Conservation (phyloP, 1,284 basidiomycete genomes). For the Xerocomus minutiporus region DNA sequence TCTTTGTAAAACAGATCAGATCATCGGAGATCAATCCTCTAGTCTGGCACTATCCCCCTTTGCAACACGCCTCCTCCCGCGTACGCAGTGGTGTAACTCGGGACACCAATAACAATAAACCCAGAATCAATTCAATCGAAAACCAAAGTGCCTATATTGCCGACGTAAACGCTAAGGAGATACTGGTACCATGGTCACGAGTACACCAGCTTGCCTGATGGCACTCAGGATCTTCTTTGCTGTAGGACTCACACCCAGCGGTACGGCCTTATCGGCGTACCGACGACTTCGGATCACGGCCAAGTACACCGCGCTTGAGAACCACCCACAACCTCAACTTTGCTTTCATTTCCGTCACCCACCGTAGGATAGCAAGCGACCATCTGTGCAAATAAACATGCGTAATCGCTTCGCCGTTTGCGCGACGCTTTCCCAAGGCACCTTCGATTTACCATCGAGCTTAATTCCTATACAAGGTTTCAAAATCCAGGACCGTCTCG, state of each 20-base stretch:
- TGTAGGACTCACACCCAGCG: background rate
- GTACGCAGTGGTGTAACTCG: slow-evolving; percentile 13
- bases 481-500: background rate
- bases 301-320: background rate
- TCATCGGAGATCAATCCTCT: slow-evolving; percentile 5
- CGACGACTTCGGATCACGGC: background rate
- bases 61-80: too few relatives aligned
- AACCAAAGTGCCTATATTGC: slow-evolving; percentile 19
- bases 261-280: background rate
- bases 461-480: background rate
- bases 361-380: background rate
- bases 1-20: background rate
- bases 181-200: slow-evolving; percentile 1
- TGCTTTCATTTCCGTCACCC: background rate
- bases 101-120: slow-evolving; percentile 3
- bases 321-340: background rate
- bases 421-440: background rate
- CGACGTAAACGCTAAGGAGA: slow-evolving; percentile 18
- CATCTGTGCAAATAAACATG: background rate
- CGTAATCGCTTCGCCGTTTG: background rate
- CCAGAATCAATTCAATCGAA: background rate
- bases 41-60: too few relatives aligned
- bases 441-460: background rate
- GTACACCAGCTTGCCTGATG: background rate
- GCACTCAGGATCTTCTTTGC: background rate